A percentile compares a stretch with the other conserved stretches of the same genome.
phyloP scores from a whole-genome alignment of 257 asterid genomes.

The Buddleja alternifolia region DNA sequence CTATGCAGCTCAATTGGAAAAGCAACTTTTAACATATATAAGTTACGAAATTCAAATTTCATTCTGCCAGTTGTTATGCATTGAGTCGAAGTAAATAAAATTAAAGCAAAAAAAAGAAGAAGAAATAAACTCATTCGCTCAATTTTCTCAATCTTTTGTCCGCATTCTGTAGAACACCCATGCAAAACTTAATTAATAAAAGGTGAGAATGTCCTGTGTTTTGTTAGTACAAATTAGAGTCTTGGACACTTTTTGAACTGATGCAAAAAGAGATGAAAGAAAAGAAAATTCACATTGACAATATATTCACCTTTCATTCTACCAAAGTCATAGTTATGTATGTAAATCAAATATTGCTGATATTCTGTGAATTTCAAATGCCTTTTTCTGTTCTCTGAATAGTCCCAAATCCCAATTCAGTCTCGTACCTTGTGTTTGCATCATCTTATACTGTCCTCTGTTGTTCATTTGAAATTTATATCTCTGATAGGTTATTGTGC shows the following conservation, averaged over 20 bases:
- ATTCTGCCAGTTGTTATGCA: neutral
- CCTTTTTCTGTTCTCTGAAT: neutral
- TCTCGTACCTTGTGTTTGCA: neutral
- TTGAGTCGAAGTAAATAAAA: no score
- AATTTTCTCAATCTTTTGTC: neutral
- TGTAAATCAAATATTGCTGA: constrained; percentile 9
- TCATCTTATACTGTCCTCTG: neutral
- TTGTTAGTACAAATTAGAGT: no score
- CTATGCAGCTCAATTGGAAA: neutral
- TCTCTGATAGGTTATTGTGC: constrained; percentile 84
- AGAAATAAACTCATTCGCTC: neutral
- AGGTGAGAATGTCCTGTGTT: no score
- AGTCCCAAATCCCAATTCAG: constrained; percentile 19
- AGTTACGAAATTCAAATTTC: neutral
- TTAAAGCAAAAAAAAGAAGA: neutral
- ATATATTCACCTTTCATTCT: constrained; percentile 2
- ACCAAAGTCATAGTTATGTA: neutral
- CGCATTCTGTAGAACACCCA: neutral
- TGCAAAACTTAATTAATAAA: no score
- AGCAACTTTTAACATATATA: neutral
- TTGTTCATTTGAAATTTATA: constrained; percentile 20
- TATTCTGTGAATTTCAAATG: constrained; percentile 5
- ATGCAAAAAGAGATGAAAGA: constrained; percentile 6
- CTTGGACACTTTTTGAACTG: no score
- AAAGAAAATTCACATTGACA: neutral